phyloP scores from a whole-genome alignment of 805 yeast species.

The Lachancea kluyveri region DNA sequence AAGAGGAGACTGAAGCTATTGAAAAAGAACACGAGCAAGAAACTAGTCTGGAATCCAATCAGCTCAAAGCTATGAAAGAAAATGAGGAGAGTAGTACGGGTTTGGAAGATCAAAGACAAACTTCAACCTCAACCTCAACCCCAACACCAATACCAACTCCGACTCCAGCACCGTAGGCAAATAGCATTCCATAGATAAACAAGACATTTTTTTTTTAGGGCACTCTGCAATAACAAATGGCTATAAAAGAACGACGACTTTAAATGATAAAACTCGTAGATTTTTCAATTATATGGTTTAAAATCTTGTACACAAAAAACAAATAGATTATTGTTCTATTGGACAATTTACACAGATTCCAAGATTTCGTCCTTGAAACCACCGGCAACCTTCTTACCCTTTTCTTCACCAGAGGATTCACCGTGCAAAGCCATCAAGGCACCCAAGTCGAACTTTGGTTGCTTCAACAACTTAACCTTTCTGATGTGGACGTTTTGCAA shows the following conservation, averaged over 20 bases:
- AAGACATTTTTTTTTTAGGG: too few species aligned
- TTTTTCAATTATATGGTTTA: slow-evolving; percentile 8
- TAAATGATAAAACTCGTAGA: slow-evolving; percentile 8
- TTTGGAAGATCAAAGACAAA: too few species aligned
- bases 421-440: slow-evolving; percentile 95
- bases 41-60: too few species aligned
- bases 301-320: slow-evolving; percentile 15
- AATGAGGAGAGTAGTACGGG: too few species aligned
- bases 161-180: too few species aligned
- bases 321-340: slow-evolving; percentile 6
- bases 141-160: too few species aligned
- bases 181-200: too few species aligned
- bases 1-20: slow-evolving; percentile 6
- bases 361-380: slow-evolving; percentile 99
- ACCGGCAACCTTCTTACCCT: slow-evolving; percentile 91
- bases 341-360: slow-evolving; percentile 75
- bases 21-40: slow-evolving; percentile 7
- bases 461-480: slow-evolving; percentile 97
- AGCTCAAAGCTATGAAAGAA: too few species aligned
- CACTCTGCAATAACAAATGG: too few species aligned
- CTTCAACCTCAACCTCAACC: too few species aligned
- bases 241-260: neutral
- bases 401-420: slow-evolving; percentile 88
- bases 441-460: slow-evolving; percentile 98
- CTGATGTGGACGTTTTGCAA: slow-evolving; percentile 98